Conservation (phyloP, 495 filamentous ascomycete species). For the Penicillium lividum region DNA sequence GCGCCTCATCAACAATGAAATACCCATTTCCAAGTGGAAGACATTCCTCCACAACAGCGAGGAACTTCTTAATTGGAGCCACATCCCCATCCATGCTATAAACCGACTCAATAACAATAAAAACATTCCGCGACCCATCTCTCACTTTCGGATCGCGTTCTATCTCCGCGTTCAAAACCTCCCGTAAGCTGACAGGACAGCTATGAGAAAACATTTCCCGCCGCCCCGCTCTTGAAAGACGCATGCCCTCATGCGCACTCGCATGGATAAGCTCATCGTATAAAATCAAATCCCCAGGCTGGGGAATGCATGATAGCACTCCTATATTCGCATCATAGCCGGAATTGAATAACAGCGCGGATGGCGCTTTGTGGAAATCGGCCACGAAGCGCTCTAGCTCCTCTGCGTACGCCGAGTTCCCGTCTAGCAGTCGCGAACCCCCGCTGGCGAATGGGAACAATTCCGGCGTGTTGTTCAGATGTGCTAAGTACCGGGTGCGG, state of each 20-base stretch:
- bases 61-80: constrained; percentile 60
- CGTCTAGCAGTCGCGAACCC: constrained; percentile 54
- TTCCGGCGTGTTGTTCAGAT: constrained; percentile 35
- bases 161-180: constrained; percentile 40
- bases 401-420: constrained; percentile 67
- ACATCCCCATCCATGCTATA: constrained; percentile 88
- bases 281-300: constrained; percentile 66
- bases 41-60: constrained; percentile 54
- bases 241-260: constrained; percentile 77
- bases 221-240: constrained; percentile 55
- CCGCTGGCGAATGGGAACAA: constrained; percentile 41
- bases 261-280: constrained; percentile 79
- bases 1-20: constrained; percentile 79
- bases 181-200: constrained; percentile 43
- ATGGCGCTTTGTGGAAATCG: constrained; percentile 61
- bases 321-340: constrained; percentile 78
- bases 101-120: constrained; percentile 72
- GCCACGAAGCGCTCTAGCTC: constrained; percentile 65
- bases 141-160: constrained; percentile 30
- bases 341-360: constrained; percentile 73
- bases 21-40: constrained; percentile 62
- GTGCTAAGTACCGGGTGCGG: constrained; percentile 31
- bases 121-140: constrained; percentile 43
- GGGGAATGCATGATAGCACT: constrained; percentile 66
- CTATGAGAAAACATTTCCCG: constrained; percentile 63